Base-by-base conservation (phyloP, 441 rosid species). In the Geranium incanum region DNA sequence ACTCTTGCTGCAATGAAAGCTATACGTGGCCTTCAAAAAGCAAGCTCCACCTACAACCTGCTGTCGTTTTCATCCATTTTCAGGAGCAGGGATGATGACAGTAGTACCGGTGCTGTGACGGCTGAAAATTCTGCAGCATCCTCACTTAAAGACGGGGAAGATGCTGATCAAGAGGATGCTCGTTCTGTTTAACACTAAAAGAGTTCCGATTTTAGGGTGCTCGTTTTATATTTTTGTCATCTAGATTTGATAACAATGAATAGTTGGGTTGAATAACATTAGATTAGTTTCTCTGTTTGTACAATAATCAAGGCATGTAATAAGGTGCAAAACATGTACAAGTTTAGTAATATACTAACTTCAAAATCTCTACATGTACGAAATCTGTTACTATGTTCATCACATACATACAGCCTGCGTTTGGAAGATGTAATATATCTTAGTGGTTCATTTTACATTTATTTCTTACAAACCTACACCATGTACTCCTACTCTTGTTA, bases 1-100 rank as follows among this genome's bases (percentile, higher is more conserved):
- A 93, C 96, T 52, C 92, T 93, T 67, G 98, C 98, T 68, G 97
- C 98, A 15, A 91, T 93, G 95, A 86, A 85, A 80, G 91, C 98
- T 6, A 88, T 93, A 63, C 80, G 82, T 33, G 96, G 98, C 70
- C 93, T 93, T 72, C 92, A 81, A 71, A 91, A 88, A 79, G 93
- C 93, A 19, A 93, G 98, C 83, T 93, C 98, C n/a, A 93, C 97
- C 1, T 83, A 72, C 66, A 88, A 88, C 78, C 98, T 97, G 0
- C 74, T 91, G 45, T 93, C 98, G 0, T 82, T 86, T 75, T 91
- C 98, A 0, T 84, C 86, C 7, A 71, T 89, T 68, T 84, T 81
- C 70, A 80, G 68, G 80, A 86, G 72, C 70, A 84, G 76, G 66
- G 93, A 84, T 70, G 92, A 84, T 71, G 95, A 87, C 52, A 45